Evolutionary conservation across 192 early-diverging fungal species (phyloP), one percentile per base, ranked within the genome.

Genomic region (Coemansia sp.): DNA sequence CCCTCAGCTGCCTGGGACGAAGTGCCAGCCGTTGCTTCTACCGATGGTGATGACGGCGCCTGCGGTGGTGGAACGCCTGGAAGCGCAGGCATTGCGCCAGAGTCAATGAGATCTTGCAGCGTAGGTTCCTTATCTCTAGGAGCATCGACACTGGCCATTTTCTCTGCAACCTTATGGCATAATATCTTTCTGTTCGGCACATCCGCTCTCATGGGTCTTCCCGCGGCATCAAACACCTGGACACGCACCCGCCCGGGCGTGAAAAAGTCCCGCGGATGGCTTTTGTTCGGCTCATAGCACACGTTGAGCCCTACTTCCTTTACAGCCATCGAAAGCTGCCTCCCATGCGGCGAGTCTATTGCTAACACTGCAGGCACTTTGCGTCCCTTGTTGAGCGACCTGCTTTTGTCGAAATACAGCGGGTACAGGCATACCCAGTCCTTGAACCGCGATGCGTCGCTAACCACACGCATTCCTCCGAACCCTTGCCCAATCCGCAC

Each of bases 401-500:
- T 84, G 17, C 75, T 71, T 14, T 72, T 76, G 69, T 91, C 87
- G 63, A 91, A 89, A 50, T 91, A 91, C 34, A 84, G 77, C 29
- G 90, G 90, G 69, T 91, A 91, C 3, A 91, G 66, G 57, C 87
- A 89, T 46, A 91, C 73, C 90, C 90, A 91, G 17, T 48, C n/a
- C 32, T 76, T 75, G 69, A 70, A 76, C 54, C 42, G 70, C 32
- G 61, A 54, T 7, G 64, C 64, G 48, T 82, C 74, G 23, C 19
- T 61, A 2, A 76, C 74, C 42, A 73, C 29, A 23, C 43, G 36
- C 67, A 70, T 58, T 25, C 59, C 54, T 13, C 54, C 67, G 17
- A 65, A 38, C 20, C 54, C 59, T 34, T 71, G 70, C 4, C 76
- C 69, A 35, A 66, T 65, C 13, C 70, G 74, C 10, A 71, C 22